Evolutionary conservation across 2,329 filamentous ascomycete species (phyloP).

Genomic region (Simplicillium sp.): DNA sequence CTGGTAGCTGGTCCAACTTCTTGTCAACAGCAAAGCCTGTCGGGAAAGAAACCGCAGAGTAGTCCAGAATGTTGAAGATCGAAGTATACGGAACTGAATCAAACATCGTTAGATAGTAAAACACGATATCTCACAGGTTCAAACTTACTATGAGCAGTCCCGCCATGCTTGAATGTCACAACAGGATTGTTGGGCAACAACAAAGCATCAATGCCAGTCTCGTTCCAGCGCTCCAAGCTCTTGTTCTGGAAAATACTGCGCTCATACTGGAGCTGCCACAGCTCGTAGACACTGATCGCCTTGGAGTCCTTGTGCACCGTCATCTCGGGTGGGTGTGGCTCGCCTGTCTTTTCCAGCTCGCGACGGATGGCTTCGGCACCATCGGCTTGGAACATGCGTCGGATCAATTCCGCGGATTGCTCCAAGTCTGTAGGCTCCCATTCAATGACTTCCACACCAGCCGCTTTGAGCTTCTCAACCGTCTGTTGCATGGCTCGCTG

Average conservation of each 20-base stretch:
- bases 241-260: conserved; percentile 33
- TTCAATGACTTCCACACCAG: conserved; percentile 43
- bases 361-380: conserved; percentile 30
- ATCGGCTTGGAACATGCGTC: conserved; percentile 38
- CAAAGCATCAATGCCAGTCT: conserved; percentile 48
- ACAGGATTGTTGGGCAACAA: conserved; percentile 46
- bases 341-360: conserved; percentile 29
- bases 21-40: conserved; percentile 31
- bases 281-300: conserved; percentile 31
- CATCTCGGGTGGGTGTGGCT: conserved; percentile 32
- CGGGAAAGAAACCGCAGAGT: conserved; percentile 36
- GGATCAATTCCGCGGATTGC: conserved; percentile 25
- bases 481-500: conserved; percentile 41
- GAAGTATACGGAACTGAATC: conserved; percentile 36
- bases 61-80: conserved; percentile 39
- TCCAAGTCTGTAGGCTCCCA: conserved; percentile 35
- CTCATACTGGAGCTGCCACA: conserved; percentile 39
- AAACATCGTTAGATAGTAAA: neutral
- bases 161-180: conserved; percentile 31
- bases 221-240: conserved; percentile 36
- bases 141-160: conserved; percentile 2
- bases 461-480: conserved; percentile 28
- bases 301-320: conserved; percentile 17
- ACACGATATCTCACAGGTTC: conserved; percentile 11
- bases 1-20: conserved; percentile 21